Base-by-base conservation (phyloP, 345 rosid genomes). In the Brassica cretica region DNA sequence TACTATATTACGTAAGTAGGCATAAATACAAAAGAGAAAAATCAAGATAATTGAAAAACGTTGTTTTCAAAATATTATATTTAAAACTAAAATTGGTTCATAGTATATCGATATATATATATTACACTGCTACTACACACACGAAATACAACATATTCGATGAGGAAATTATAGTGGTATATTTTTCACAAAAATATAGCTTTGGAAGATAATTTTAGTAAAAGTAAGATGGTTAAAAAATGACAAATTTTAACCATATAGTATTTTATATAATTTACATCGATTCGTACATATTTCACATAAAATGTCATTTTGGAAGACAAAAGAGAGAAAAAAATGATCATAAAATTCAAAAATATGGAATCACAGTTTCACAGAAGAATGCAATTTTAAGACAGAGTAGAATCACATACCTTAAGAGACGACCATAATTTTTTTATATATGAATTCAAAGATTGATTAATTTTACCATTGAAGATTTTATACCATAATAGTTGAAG, bases 401-500 rank as follows among this genome's bases (percentile, higher is more conserved):
- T 60, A 66, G 49, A 72, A 67, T 60, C 53, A 63, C 7, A 73
- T 61, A 25, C 2, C 55, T 68, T 62, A 78, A 68, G 82, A 68
- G 69, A 73, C 37, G 68, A 73, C 49, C 53, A 67, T 33, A 60
- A 78, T 10, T 58, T 21, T 19, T 3, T 5, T 53, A 71, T 49
- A 68, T 70, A 64, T 74, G 62, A 69, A 63, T 30, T 70, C 67
- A 59, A 4, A 69, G 39, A 74, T 30, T 44, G 30, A 67, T 67
- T 63, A 30, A 11, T 76, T 33, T 61, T 1, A 51, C 41, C 63
- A 32, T 9, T 29, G 71, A 14, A 68, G 75, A 79, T 79, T 55
- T 74, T 14, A 64, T 79, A 74, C 82, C 75, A 79, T 79, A 79
- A 39, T 51, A 35, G 75, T 5, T 29, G 11, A 69, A 25, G 30